Evolutionary conservation across 192 early-diverging fungal species (phyloP), one percentile per base, ranked within the genome.

Genomic region (Lobosporangium transversale): DNA sequence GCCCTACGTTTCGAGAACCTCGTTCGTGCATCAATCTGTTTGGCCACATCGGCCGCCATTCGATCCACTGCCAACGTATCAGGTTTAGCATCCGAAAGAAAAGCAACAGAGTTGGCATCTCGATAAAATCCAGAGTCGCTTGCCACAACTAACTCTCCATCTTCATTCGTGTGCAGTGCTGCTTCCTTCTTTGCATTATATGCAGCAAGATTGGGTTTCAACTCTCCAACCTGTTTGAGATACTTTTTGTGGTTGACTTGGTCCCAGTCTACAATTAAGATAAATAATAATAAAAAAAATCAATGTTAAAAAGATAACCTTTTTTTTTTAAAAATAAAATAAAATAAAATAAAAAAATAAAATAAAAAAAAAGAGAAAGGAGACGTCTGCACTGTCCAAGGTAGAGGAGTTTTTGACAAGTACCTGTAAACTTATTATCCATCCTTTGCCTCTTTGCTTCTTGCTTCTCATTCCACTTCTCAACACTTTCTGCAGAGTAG

Each of bases 221-320:
- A 81, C 15, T 91, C 91, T 21, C 81, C 83, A 1, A 94, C 88
- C 42, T 92, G 84, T 8, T 89, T 87, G 32, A 90, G 79, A 79
- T 99, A 99, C 70, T 97, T 97, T 53, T 93, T 94, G 24, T 90
- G 87, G 33, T 95, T 92, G 37, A 90, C 86, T 68, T 98, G 95
- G 18, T 84, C 80, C 68, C 91, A 95, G 57, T 94, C 93, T 92
- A 64, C 4, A 40, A 17, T 24, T 30, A 53, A 3, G 43, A 40
- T 36, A 67, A 43, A 66, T 26, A 27, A 31, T 1, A 27, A 44
- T 47, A 40, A 44, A 17, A 43, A 11, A 12, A 48, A n/a, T 40
- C 47, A 53, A 47, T 40, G 49, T 36, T 7, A 52, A 36, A 47
- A 42, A 30, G n/a, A n/a, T n/a, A n/a, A n/a, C n/a, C n/a, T n/a